Evolutionary conservation across 495 filamentous ascomycete species (phyloP), one percentile per base, ranked within the genome.

Genomic region (Amniculicola lignicola): DNA sequence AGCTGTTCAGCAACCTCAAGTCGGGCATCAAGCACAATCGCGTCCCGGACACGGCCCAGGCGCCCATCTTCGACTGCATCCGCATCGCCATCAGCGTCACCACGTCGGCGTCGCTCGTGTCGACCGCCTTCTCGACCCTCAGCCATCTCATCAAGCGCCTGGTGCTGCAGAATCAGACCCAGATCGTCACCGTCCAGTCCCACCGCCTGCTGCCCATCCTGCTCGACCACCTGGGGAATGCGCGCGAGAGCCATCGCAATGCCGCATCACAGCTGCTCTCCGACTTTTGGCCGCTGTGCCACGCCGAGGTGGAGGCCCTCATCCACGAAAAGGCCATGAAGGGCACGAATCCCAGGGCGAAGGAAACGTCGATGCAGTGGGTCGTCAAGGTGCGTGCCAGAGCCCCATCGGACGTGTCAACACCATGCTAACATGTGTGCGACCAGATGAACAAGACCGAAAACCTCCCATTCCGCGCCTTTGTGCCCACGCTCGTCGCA

Each of bases 1-100:
- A 81, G 42, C 80, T 81, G 29, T 74, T 95, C 44, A 88, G 82
- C 43, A 75, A 74, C 59, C 70, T 91, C 69, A 94, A 94, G 69
- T 87, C 86, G 41, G 81, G 82, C 63, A 93, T 95, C 74, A 95
- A 95, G 70, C 89, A 92, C 64, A 84, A 83, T 51, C 87, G 87
- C 72, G 86, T 94, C 21, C 87, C 88, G 33, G 87, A 90, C 50
- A 66, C 70, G n/a, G 85, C 83, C 45, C 78, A 91, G 57, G 66
- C 77, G 15, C 75, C 79, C 28, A 79, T 93, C 46, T 90, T 93
- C 71, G 87, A 94, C 46, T 81, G 82, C 39, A 72, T 90, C 50
- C 80, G 81, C 28, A 65, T 81, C 11, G 82, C 86, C 40, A 85
- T 90, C 40, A 72, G 70, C 53, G 83, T 86, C n/a, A 84, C 85